Conservation (phyloP, 495 filamentous ascomycete genomes). For the Pyrenula aspistea region DNA sequence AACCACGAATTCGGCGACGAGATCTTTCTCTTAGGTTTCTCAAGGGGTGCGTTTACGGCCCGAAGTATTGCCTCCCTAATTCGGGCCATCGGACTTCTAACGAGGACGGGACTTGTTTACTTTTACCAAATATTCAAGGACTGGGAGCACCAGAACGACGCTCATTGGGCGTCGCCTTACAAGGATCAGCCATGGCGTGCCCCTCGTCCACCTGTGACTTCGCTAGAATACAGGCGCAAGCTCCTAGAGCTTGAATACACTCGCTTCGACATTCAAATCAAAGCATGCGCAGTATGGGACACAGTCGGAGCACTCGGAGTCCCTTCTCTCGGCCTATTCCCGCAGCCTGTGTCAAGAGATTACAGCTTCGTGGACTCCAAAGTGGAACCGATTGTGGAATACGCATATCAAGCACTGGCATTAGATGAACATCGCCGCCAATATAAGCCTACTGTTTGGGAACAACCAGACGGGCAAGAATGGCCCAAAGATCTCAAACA, state of each 20-base stretch:
- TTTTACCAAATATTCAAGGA: constrained; percentile 56
- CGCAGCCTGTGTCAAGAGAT: constrained; percentile 11
- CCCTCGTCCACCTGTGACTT: not conserved
- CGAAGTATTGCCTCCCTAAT: constrained; percentile 47
- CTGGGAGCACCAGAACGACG: constrained; percentile 42
- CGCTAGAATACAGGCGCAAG: constrained; percentile 2
- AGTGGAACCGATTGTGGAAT: constrained; percentile 27
- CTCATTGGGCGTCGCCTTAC: constrained; percentile 18
- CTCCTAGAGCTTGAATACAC: constrained; percentile 5
- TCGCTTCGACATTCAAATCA: constrained; percentile 18
- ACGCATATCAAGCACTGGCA: constrained; percentile 50
- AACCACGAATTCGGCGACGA: constrained; percentile 60
- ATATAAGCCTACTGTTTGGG: constrained; percentile 44
- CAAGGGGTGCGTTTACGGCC: constrained; percentile 61
- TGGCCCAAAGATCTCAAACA: constrained; percentile 24
- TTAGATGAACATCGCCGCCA: constrained; percentile 42
- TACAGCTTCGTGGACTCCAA: constrained; percentile 18
- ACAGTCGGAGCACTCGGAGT: constrained; percentile 39
- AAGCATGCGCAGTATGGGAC: constrained; percentile 46
- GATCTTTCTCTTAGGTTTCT: constrained; percentile 61
- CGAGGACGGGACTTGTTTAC: constrained; percentile 46
- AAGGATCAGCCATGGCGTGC: constrained; percentile 21
- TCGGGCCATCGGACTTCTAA: constrained; percentile 48
- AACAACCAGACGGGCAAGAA: constrained; percentile 18
- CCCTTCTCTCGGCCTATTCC: constrained; percentile 12